Percentiles rank a stretch among this genome's conserved stretches.
Evolutionary conservation across 805 yeast genomes (phyloP).

Genomic region (Ogataea dorogensis): DNA sequence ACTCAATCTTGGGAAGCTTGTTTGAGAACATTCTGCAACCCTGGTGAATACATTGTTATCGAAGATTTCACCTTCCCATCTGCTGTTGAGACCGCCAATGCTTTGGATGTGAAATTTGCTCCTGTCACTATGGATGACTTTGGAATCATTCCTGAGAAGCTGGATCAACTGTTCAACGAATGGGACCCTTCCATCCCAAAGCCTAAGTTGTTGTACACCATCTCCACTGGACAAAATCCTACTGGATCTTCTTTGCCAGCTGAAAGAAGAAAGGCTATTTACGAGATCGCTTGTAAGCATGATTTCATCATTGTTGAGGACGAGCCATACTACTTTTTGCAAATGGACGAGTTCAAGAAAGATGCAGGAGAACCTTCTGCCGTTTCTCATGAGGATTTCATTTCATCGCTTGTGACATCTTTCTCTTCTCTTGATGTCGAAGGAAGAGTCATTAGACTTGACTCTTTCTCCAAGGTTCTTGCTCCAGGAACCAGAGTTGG

Average conservation of each 20-base stretch:
- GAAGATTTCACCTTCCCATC: constrained; percentile 78
- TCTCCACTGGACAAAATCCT: constrained; percentile 97
- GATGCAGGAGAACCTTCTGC: constrained; percentile 28
- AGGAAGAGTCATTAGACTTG: constrained; percentile 87
- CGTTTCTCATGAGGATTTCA: constrained; percentile 59
- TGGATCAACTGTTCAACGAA: constrained; percentile 52
- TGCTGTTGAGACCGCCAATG: constrained; percentile 66
- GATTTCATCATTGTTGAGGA: constrained; percentile 89
- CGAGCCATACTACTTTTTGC: constrained; percentile 96
- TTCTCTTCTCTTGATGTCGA: constrained; percentile 75
- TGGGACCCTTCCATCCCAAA: constrained; percentile 59
- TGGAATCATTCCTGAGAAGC: constrained; percentile 60
- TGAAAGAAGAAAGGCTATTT: constrained; percentile 76
- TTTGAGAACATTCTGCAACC: constrained; percentile 54
- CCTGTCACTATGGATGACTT: constrained; percentile 67
- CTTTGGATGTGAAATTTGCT: constrained; percentile 56
- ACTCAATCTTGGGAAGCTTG: constrained; percentile 91
- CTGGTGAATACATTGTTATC: constrained; percentile 67
- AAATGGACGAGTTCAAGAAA: constrained; percentile 74
- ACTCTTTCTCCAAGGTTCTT: constrained; percentile 85
- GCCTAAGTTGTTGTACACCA: constrained; percentile 87
- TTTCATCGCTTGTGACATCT: constrained; percentile 68
- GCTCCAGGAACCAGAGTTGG: constrained; percentile 92
- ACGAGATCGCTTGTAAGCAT: constrained; percentile 76
- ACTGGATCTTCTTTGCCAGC: constrained; percentile 81